Base-by-base conservation (phyloP, 2,329 filamentous ascomycete species). In the Cladosporium halotolerans region DNA sequence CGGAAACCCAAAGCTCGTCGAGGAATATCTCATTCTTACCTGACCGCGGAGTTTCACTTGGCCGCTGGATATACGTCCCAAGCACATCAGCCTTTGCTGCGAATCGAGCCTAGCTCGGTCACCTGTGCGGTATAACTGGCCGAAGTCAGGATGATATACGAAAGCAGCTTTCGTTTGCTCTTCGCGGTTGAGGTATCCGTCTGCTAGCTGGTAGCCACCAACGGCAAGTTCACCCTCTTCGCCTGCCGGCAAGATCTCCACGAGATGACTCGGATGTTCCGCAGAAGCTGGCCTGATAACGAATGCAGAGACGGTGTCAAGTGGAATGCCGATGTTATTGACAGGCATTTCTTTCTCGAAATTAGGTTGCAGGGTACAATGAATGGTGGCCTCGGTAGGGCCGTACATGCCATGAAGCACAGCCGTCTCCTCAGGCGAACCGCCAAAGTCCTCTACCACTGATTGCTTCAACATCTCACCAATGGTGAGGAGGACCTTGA, bases 381-480 rank as follows among this genome's bases (percentile, higher is more conserved):
- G 91, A 54, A 96, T 95, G 0, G 90, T 83, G 7, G 89, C 89
- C 71, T 96, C 91, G 0, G 91, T 96, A 1, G 91, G 91, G 0
- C 91, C 91, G 65, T 96, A 96, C 89, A 96, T 95, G 33, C 85
- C 91, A 79, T 89, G 91, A 1, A 96, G 76, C 41, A 95, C 83
- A 60, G 86, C 84, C 2, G 73, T 66, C 7, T 70, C 71, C 0
- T 64, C 65, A 0, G 68, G 63, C 9, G 74, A 72, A 2, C 81
- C 81, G 5, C 89, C 89, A 74, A 93, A 96, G 64, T 95, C 89
- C 34, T 81, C 73, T 18, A 96, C 77, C 2, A 96, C 85, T 8
- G 82, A 79, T 40, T 79, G 76, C 3, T 87, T 95, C 34, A 96
- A 79, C 90, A 95, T 96, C 69, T 96, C 91, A 5, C 91, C 91